Percentiles rank a stretch among this genome's conserved stretches.
Conservation (phyloP, 1,284 basidiomycete species). For the Ustilago shanxiensis region DNA sequence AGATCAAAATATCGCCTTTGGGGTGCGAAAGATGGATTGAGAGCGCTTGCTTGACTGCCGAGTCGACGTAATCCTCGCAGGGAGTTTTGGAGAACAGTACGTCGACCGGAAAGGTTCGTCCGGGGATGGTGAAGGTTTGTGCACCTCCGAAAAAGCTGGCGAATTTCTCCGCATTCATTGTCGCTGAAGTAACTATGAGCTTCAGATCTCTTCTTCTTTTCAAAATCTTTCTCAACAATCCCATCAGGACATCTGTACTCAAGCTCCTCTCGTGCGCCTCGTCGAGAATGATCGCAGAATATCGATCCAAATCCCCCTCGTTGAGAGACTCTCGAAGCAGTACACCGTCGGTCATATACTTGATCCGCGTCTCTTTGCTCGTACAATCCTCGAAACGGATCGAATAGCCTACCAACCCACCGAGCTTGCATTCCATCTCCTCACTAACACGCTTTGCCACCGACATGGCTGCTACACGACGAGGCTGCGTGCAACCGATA, state of each 20-base stretch:
- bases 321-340: conserved; percentile 93
- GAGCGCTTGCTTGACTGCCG: conserved; percentile 95
- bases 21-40: conserved; percentile 94
- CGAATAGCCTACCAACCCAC: conserved; percentile 89
- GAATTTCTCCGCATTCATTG: conserved; percentile 99
- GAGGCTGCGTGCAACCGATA: conserved; percentile 94
- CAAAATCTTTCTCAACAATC: conserved; percentile 89
- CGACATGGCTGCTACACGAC: conserved; percentile 98
- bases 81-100: conserved; percentile 95
- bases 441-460: conserved; percentile 98
- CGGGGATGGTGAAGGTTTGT: conserved; percentile 95
- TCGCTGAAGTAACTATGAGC: conserved; percentile 96
- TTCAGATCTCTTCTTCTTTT: conserved; percentile 91
- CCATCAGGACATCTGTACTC: conserved; percentile 97
- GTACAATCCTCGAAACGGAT: conserved; percentile 99
- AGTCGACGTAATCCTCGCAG: conserved; percentile 98
- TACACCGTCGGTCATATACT: conserved; percentile 96
- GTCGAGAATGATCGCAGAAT: conserved; percentile 94
- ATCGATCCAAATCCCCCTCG: conserved; percentile 93
- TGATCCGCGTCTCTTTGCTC: conserved; percentile 89
- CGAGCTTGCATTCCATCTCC: conserved; percentile 85
- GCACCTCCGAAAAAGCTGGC: conserved; percentile 89
- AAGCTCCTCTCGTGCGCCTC: conserved; percentile 97
- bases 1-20: conserved; percentile 95
- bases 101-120: conserved; percentile 98